phyloP scores from a whole-genome alignment of 2,329 filamentous ascomycete genomes.

The Penicillium sp. region DNA sequence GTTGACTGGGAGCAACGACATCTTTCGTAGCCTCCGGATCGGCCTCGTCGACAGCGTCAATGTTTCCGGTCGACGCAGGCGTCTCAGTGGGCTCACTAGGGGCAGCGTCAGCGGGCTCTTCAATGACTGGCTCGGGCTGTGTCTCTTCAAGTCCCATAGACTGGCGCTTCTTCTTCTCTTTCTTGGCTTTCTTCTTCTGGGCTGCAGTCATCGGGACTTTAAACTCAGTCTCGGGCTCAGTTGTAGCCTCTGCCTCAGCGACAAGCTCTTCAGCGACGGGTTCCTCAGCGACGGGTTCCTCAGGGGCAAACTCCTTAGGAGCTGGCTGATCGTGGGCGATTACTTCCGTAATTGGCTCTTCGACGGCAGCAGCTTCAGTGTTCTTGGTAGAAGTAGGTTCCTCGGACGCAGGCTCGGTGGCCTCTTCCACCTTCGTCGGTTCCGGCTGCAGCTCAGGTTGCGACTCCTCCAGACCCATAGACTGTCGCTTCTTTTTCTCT shows the following conservation, averaged over 20 bases:
- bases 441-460: not conserved
- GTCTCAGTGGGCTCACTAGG: slow-evolving; percentile 1
- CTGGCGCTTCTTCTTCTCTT: slow-evolving; percentile 16
- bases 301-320: not conserved
- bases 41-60: not conserved
- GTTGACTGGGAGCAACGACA: not conserved
- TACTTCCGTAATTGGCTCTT: not conserved
- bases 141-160: not conserved
- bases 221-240: no score
- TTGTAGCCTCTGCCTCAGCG: slow-evolving; percentile 4
- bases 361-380: not conserved
- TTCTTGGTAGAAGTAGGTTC: not conserved
- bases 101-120: not conserved
- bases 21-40: slow-evolving; percentile 14
- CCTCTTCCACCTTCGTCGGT: slow-evolving; percentile 1
- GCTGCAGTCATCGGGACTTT: not conserved
- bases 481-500: slow-evolving; percentile 25
- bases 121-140: slow-evolving; percentile 1
- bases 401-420: not conserved
- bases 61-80: not conserved
- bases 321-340: not conserved
- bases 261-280: slow-evolving; percentile 32
- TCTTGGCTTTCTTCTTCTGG: slow-evolving; percentile 17
- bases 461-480: slow-evolving; percentile 16
- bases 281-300: slow-evolving; percentile 44